Evolutionary conservation across 177 flowering plant genomes (phyloP).

Genomic region (Tripterygium wilfordii): DNA sequence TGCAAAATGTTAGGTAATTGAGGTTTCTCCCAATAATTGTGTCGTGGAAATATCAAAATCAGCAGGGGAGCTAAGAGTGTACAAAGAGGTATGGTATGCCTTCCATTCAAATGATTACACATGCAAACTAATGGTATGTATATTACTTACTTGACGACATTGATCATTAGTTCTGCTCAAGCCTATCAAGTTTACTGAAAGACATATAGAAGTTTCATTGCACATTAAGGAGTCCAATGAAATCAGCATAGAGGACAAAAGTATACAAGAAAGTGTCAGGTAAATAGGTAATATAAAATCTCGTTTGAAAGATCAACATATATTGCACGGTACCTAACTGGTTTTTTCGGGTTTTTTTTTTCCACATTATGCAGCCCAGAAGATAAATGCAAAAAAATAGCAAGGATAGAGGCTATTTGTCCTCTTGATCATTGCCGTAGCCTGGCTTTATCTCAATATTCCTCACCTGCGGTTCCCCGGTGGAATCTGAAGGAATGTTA

Average conservation of each 20-base stretch:
- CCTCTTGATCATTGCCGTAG: slow-evolving; percentile 19
- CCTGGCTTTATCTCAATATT: not conserved
- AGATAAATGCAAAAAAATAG: slow-evolving; percentile 9
- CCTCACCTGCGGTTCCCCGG: not conserved
- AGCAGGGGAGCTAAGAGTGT: slow-evolving; percentile 47
- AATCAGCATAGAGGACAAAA: slow-evolving; percentile 3
- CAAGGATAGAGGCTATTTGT: slow-evolving; percentile 15
- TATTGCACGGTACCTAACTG: too few species aligned
- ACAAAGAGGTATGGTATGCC: slow-evolving; percentile 39
- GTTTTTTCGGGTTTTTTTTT: too few species aligned
- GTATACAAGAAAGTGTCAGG: slow-evolving; percentile 14
- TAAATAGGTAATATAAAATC: slow-evolving; percentile 18
- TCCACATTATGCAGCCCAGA: slow-evolving; percentile 27
- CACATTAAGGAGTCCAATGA: slow-evolving; percentile 6
- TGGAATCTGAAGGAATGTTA: not conserved
- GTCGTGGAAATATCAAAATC: slow-evolving; percentile 71
- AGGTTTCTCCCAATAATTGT: slow-evolving; percentile 73
- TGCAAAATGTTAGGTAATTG: slow-evolving; percentile 46
- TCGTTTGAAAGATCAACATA: not conserved
- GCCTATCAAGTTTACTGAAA: slow-evolving; percentile 50
- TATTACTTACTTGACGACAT: slow-evolving; percentile 1
- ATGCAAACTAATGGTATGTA: not conserved
- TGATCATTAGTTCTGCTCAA: slow-evolving; percentile 59
- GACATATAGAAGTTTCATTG: slow-evolving; percentile 23
- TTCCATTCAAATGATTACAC: slow-evolving; percentile 1